These are phyloP conservation scores for Yamadazyma diddensiae DNA, from an alignment of 1,139 yeast species.

Conservation along the genomic window DNA sequence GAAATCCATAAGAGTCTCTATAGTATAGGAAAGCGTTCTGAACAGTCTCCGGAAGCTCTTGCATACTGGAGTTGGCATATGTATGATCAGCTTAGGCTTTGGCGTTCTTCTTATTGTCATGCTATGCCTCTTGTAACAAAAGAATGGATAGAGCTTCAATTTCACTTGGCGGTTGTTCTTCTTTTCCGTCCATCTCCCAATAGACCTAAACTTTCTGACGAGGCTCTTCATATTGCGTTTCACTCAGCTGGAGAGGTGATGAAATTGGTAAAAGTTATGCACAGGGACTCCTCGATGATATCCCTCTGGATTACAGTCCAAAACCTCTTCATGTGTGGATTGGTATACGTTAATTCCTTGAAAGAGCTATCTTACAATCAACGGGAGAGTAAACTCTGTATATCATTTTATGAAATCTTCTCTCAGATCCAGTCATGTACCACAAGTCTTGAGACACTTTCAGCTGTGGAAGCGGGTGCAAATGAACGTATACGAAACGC, in stretches of 20 bases:
- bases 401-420: conserved; percentile 8
- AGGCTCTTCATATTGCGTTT: conserved; percentile 12
- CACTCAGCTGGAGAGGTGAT: conserved; percentile 15
- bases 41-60: conserved; percentile 2
- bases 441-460: conserved; percentile 11
- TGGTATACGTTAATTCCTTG: conserved; percentile 11
- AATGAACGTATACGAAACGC: conserved; percentile 12
- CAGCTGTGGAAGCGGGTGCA: conserved; percentile 11
- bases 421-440: conserved; percentile 12
- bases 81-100: conserved; percentile 11
- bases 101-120: conserved; percentile 9
- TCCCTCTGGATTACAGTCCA: conserved; percentile 13
- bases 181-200: conserved; percentile 14
- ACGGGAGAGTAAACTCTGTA: conserved; percentile 4
- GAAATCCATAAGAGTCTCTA: conserved; percentile 11
- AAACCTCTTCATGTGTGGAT: conserved; percentile 14
- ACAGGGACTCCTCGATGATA: conserved; percentile 12
- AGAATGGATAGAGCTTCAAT: conserved; percentile 13
- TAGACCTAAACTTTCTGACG: conserved; percentile 9
- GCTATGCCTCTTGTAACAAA: conserved; percentile 12
- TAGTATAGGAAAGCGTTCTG: conserved; percentile 4
- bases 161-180: conserved; percentile 12
- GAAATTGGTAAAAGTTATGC: conserved; percentile 12
- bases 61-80: conserved; percentile 13
- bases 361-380: conserved; percentile 10